Conservation (phyloP, 306 rosid genomes). For the Pterocarpus santalinus region DNA sequence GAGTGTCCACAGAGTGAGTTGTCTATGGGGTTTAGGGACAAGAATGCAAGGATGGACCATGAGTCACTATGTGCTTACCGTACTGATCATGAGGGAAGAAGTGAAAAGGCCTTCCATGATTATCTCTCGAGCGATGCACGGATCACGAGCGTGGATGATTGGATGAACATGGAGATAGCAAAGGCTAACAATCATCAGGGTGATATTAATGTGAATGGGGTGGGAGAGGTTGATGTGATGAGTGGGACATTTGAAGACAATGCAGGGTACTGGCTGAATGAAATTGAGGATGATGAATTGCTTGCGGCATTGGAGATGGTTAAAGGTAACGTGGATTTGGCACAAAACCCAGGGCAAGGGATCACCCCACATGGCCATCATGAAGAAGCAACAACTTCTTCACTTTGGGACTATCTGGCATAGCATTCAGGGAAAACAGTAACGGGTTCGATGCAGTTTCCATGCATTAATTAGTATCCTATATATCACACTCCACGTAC, state of each 20-base stretch:
- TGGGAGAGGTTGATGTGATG: neutral
- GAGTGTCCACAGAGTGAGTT: constrained; percentile 38
- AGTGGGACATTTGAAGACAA: neutral
- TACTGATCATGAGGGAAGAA: neutral
- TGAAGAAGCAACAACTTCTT: neutral
- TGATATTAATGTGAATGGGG: constrained; percentile 31
- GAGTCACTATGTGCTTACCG: constrained; percentile 16
- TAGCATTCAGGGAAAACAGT: too few relatives aligned
- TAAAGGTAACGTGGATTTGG: neutral
- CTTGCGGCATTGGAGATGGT: neutral
- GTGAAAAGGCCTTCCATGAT: neutral
- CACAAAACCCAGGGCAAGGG: neutral
- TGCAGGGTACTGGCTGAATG: neutral
- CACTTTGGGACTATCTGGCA: neutral
- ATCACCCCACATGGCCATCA: neutral
- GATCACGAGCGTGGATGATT: constrained; percentile 48
- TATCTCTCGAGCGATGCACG: constrained; percentile 31
- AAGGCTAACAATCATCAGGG: neutral
- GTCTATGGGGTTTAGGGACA: constrained; percentile 48
- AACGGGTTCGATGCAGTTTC: neutral
- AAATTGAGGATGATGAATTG: neutral
- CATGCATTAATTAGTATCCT: neutral
- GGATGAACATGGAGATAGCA: constrained; percentile 54
- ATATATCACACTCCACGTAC: neutral
- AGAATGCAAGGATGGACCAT: constrained; percentile 45